A percentile compares a stretch with the other conserved stretches of the same genome.
These are phyloP conservation scores for Coemansia sp. DNA, from an alignment of 192 early-diverging fungal genomes.

Conservation along the genomic window DNA sequence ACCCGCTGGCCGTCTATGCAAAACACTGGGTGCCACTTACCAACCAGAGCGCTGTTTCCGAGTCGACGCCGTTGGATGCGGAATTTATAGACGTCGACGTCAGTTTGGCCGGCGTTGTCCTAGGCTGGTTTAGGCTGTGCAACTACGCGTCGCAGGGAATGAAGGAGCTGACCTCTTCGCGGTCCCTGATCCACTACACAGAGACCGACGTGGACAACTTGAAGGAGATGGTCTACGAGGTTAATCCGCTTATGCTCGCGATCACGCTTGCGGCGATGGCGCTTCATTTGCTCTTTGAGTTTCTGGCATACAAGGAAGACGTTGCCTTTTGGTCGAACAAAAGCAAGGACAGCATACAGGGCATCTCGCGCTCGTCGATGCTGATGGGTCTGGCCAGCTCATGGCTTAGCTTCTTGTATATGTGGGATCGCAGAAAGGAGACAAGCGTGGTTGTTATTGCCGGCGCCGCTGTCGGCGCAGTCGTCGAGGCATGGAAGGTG, in stretches of 20 bases:
- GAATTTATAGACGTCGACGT: slow-evolving; percentile 22
- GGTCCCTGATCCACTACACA: slow-evolving; percentile 33
- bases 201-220: slow-evolving; percentile 54
- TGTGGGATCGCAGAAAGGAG: slow-evolving; percentile 52
- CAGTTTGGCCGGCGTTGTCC: slow-evolving; percentile 27
- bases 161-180: slow-evolving; percentile 28
- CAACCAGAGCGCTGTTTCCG: slow-evolving; percentile 16
- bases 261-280: slow-evolving; percentile 54
- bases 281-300: slow-evolving; percentile 57
- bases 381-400: slow-evolving; percentile 52
- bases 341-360: slow-evolving; percentile 22
- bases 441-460: slow-evolving; percentile 54
- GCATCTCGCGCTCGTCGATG: slow-evolving; percentile 55
- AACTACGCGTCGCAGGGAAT: slow-evolving; percentile 38
- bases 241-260: slow-evolving; percentile 55
- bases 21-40: slow-evolving; percentile 52
- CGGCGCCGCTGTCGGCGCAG: slow-evolving; percentile 42
- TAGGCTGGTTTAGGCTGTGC: slow-evolving; percentile 56
- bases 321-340: slow-evolving; percentile 54
- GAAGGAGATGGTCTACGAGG: slow-evolving; percentile 56
- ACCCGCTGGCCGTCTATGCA: slow-evolving; percentile 35
- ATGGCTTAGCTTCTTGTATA: slow-evolving; percentile 51
- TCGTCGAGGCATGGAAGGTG: slow-evolving; percentile 56
- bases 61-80: slow-evolving; percentile 17
- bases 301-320: slow-evolving; percentile 59